A percentile compares a stretch with the other conserved stretches of the same genome.
Evolutionary conservation across 176 grass and related monocot species (phyloP).

Genomic region (Hyparrhenia diplandra): DNA sequence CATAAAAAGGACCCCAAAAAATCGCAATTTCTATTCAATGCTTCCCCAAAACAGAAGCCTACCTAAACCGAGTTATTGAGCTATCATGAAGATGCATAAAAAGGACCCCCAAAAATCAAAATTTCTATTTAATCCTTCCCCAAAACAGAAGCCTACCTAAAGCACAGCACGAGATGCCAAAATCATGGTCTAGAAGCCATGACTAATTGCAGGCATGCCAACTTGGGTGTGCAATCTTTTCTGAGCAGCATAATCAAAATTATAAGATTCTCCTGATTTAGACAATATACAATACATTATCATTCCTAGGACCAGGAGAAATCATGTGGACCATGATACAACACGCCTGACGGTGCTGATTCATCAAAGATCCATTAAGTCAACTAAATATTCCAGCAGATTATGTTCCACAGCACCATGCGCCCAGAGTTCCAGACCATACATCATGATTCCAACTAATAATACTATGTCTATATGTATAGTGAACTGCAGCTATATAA

Average conservation of each 20-base stretch:
- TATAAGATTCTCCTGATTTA: constrained; percentile 18
- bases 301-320: background rate
- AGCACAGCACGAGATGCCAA: background rate
- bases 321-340: background rate
- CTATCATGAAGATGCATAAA: background rate
- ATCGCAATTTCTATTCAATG: background rate
- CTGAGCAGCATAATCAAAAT: background rate
- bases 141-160: background rate
- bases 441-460: constrained; percentile 7
- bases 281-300: background rate
- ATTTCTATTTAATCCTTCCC: background rate
- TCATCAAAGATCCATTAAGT: background rate
- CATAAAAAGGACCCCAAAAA: background rate
- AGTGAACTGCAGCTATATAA: background rate
- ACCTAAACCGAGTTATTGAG: background rate
- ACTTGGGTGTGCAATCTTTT: background rate
- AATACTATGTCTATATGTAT: background rate
- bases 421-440: background rate
- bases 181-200: background rate
- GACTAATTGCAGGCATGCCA: background rate
- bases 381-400: constrained; percentile 16
- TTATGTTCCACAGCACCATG: constrained; percentile 8
- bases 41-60: background rate
- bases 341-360: background rate
- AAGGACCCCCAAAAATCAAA: background rate